These are phyloP conservation scores for Thelonectria rubi DNA, from an alignment of 2,329 filamentous ascomycete genomes.

Conservation along the genomic window DNA sequence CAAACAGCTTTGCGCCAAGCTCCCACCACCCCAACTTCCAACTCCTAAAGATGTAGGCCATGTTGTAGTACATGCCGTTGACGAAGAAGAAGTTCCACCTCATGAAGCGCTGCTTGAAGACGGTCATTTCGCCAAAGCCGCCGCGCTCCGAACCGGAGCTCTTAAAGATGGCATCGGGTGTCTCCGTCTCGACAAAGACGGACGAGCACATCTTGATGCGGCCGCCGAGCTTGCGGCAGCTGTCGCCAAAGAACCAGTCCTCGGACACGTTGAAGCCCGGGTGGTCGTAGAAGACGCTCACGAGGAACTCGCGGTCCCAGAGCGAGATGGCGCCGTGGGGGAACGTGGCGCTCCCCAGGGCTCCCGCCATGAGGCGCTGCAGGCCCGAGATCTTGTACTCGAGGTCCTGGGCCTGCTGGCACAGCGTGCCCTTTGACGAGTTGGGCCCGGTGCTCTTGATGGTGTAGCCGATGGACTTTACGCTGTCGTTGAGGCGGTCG, in stretches of 20 bases:
- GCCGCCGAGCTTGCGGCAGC: slow-evolving; percentile 11
- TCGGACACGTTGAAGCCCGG: slow-evolving; percentile 22
- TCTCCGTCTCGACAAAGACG: slow-evolving; percentile 27
- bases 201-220: slow-evolving; percentile 25
- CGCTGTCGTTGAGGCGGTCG: slow-evolving; percentile 11
- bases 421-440: slow-evolving; percentile 12
- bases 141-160: slow-evolving; percentile 8
- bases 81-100: slow-evolving; percentile 29
- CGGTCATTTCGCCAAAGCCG: slow-evolving; percentile 25
- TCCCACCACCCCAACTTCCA: slow-evolving; percentile 24
- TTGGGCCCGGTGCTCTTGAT: slow-evolving; percentile 26
- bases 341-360: slow-evolving; percentile 19
- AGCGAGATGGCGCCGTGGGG: slow-evolving; percentile 24
- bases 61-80: slow-evolving; percentile 21
- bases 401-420: slow-evolving; percentile 25
- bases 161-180: slow-evolving; percentile 20
- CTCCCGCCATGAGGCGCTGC: slow-evolving; percentile 8
- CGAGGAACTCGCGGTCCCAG: slow-evolving; percentile 22
- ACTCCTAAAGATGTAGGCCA: slow-evolving; percentile 18
- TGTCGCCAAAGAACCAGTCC: slow-evolving; percentile 27
- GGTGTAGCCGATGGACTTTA: slow-evolving; percentile 25
- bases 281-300: slow-evolving; percentile 21
- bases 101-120: slow-evolving; percentile 23
- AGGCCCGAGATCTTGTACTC: slow-evolving; percentile 29
- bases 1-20: slow-evolving; percentile 18